Percentiles rank a stretch among this genome's conserved stretches.
phyloP scores from a whole-genome alignment of 805 yeast genomes.

The Lachancea nothofagi region DNA sequence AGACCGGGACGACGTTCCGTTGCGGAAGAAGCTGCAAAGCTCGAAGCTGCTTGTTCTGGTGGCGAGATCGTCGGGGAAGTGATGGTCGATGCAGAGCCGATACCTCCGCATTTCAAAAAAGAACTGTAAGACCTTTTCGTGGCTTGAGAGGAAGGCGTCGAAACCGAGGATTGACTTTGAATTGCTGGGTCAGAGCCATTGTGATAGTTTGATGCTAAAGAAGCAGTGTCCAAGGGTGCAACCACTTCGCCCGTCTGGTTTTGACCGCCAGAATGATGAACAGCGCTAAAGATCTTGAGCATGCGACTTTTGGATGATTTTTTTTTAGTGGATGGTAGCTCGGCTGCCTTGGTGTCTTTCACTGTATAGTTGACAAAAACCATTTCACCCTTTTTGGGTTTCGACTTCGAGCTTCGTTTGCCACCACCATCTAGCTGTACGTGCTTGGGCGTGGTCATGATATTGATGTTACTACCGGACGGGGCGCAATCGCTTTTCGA shows the following conservation, averaged over 20 bases:
- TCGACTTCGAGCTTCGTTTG: constrained; percentile 14
- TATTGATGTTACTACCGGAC: constrained; percentile 13
- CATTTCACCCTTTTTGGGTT: constrained; percentile 26
- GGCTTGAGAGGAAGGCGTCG: constrained; percentile 11
- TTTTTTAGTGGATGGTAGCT: constrained; percentile 13
- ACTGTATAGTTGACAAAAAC: constrained; percentile 34
- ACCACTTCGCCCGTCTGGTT: neutral
- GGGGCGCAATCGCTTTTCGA: neutral
- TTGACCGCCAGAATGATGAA: constrained; percentile 1
- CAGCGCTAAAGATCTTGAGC: constrained; percentile 25
- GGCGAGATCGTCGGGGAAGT: constrained; percentile 8
- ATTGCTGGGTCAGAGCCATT: neutral
- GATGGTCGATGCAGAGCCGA: constrained; percentile 9
- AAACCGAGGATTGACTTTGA: constrained; percentile 1
- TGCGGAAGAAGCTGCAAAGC: constrained; percentile 14
- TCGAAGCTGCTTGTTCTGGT: constrained; percentile 23
- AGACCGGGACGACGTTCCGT: constrained; percentile 6
- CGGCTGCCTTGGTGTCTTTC: constrained; percentile 21
- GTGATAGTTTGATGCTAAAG: neutral
- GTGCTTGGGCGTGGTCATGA: constrained; percentile 28
- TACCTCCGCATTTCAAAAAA: constrained; percentile 19
- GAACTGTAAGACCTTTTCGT: constrained; percentile 22
- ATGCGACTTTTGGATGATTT: constrained; percentile 29
- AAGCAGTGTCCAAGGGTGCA: neutral
- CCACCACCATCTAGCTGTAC: constrained; percentile 21